Base-by-base conservation (phyloP, 345 rosid species). In the Boechera divaricarpa region DNA sequence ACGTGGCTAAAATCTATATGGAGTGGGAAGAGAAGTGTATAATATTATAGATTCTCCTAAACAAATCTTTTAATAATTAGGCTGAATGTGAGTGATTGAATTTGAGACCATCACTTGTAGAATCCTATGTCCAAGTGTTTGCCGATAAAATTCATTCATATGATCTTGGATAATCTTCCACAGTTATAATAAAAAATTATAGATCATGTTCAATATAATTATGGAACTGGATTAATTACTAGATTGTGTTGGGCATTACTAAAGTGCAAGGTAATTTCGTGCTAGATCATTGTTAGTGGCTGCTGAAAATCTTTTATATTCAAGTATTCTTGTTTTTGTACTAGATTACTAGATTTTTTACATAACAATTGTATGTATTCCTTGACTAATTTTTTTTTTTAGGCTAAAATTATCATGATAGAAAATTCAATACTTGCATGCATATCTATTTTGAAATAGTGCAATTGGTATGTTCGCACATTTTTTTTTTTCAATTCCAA, bases 51-150 rank as follows among this genome's bases (percentile, higher is more conserved):
- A 26, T 26, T 26, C 28, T 26, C 28, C 1, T 26, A 26, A 26
- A 26, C 28, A 26, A 26, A 26, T 26, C 28, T 26, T 26, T 41
- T 29, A 31, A 10, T 65, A 4, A 31, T 56, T 29, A 65, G 41
- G 10, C 29, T 36, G 10, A 57, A 7, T 44, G 33, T 57, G 33
- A 58, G 58, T 11, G 35, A 58, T 1, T 28, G 29, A 28, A 28
- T 28, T 45, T 32, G 24, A 70, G 45, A 32, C 15, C 15, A 58
- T 13, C 45, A 32, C 24, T 70, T 58, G 45, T 58, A 33, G 63
- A 58, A 58, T 57, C 41, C 5, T 9, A 10, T 57, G 24, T 31
- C 56, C 56, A 24, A 8, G 29, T 52, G 12, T 53, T 53, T 53
- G n/a, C 33, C 58, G 15, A 53, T 53, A 4, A 24, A 53, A 53